Conservation (phyloP, 208 protist species). For the Angomonas deanei region DNA sequence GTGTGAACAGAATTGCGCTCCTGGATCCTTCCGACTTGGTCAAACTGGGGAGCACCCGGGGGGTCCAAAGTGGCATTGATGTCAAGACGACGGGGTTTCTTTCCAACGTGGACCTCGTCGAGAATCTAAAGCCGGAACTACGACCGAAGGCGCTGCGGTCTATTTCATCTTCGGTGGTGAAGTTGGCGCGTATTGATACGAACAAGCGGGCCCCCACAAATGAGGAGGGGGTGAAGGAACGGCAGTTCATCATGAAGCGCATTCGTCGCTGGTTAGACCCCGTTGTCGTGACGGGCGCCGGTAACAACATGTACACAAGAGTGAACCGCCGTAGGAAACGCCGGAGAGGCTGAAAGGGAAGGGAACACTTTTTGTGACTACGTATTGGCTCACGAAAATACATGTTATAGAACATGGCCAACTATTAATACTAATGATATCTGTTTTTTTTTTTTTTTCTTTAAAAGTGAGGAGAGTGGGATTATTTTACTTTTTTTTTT, state of each 20-base stretch:
- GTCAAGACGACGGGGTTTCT: slow-evolving; percentile 84
- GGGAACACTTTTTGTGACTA: neutral
- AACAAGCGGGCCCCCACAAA: slow-evolving; percentile 66
- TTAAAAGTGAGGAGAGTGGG: neutral
- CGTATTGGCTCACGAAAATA: neutral
- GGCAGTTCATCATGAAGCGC: slow-evolving; percentile 43
- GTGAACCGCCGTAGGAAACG: slow-evolving; percentile 62
- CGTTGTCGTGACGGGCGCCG: slow-evolving; percentile 71
- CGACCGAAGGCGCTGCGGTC: slow-evolving; percentile 81
- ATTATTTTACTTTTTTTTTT: neutral
- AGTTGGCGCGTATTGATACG: slow-evolving; percentile 79
- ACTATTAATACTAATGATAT: too few relatives aligned
- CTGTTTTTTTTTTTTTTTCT: neutral
- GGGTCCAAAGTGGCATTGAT: slow-evolving; percentile 49
- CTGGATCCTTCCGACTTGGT: slow-evolving; percentile 69
- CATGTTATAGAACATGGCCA: neutral
- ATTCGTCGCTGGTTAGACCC: slow-evolving; percentile 81
- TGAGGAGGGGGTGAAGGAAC: slow-evolving; percentile 60
- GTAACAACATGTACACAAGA: slow-evolving; percentile 74
- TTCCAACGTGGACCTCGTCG: slow-evolving; percentile 79
- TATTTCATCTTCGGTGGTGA: slow-evolving; percentile 46
- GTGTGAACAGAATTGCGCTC: slow-evolving; percentile 56
- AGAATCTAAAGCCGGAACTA: slow-evolving; percentile 73
- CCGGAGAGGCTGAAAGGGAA: slow-evolving; percentile 21
- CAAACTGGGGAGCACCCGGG: slow-evolving; percentile 65